Conservation (phyloP, 495 filamentous ascomycete genomes). For the Aspergillus ostianus region DNA sequence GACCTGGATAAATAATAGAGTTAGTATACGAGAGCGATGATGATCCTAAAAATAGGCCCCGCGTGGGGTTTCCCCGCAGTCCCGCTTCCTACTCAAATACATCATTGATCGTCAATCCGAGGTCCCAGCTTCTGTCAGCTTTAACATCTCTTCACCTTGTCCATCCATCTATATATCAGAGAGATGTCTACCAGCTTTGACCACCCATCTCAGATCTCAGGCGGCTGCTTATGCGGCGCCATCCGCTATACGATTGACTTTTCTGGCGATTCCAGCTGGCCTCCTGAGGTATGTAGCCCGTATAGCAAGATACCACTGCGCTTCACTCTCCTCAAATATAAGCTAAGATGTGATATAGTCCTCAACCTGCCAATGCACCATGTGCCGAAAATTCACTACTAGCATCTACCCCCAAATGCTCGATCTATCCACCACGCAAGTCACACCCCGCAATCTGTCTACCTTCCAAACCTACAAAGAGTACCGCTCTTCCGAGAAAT, state of each 20-base stretch:
- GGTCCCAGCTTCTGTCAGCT: no score
- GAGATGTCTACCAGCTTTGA: neutral
- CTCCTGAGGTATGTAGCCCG: neutral
- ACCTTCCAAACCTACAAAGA: neutral
- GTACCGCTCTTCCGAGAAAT: neutral
- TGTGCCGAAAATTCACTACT: neutral
- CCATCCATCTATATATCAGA: neutral
- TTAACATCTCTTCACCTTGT: no score
- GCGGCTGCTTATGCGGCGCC: neutral
- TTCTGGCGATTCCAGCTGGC: slow-evolving; percentile 1
- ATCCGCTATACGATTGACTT: neutral
- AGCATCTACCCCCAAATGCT: neutral
- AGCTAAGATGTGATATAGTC: neutral
- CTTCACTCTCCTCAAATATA: neutral
- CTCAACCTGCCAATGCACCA: neutral
- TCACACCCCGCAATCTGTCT: neutral
- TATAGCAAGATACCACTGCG: neutral
- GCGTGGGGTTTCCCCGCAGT: no score
- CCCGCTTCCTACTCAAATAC: no score
- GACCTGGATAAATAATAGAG: no score
- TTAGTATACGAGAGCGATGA: no score
- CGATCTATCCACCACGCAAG: neutral
- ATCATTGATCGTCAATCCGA: no score
- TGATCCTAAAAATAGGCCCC: no score
- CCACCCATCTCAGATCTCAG: neutral